Base-by-base conservation (phyloP, 2,329 filamentous ascomycete species). In the Colletotrichum tropicale region DNA sequence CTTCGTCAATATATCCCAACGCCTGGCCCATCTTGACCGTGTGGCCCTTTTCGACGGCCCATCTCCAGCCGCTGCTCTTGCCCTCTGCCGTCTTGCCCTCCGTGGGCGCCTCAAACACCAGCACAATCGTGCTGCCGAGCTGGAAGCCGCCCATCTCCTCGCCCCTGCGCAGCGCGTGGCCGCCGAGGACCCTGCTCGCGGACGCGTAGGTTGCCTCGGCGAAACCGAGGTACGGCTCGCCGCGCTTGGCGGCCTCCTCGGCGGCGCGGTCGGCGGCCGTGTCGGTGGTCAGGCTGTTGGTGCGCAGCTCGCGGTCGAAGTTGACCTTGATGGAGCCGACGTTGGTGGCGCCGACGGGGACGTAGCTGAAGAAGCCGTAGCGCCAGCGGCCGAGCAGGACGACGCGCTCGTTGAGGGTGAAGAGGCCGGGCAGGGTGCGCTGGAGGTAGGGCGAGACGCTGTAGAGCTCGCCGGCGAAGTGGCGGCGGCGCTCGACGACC, bases 71-170 rank as follows among this genome's bases (percentile, higher is more conserved):
- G 16, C 43, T 52, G 43, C 90, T 91, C 74, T 89, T 91, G 70
- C 89, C 86, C 67, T 89, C 87, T 18, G 43, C 26, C 8, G 68
- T 48, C 30, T 71, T 77, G 38, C 76, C 24, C 70, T 76, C 77
- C 16, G 68, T 76, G 0, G 97, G 97, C 15, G 97, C 97, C 86
- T 99, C 98, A 82, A 99, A 99, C 1, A 99, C 96, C 68, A 99
- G 88, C 52, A 99, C 97, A 79, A 99, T 93, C 2, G 96, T 98
- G 83, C 95, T 98, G 24, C 97, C 97, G 5, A 99, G 89, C 87
- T 98, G 95, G 86, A 99, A 99, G 0, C 97, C 98, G 70, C 97
- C 97, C 96, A 99, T 98, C 85, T 99, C 97, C 82, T 98, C 96
- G 43, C 97, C 97, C 60, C 94, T 90, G 77, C 93, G 91, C 71